Percentiles rank a stretch among this genome's conserved stretches.
Evolutionary conservation across 345 rosid genomes (phyloP).

Genomic region (Aurinia saxatilis): DNA sequence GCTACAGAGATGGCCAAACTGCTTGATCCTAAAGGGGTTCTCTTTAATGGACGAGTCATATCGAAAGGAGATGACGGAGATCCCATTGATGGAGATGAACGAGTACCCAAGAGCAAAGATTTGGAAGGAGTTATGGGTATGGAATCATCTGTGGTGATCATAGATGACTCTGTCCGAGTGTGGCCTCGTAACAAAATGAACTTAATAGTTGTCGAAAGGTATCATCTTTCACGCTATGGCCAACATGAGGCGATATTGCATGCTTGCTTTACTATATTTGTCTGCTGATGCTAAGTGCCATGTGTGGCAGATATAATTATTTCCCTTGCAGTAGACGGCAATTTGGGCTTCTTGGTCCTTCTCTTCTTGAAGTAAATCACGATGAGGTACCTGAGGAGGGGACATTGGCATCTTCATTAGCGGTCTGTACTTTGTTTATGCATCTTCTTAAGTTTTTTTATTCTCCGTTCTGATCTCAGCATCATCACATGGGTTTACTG

Average conservation of each 20-base stretch:
- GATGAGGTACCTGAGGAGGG: conserved; percentile 98
- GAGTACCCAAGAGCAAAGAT: conserved; percentile 94
- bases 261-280: neutral
- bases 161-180: conserved; percentile 94
- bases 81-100: conserved; percentile 72
- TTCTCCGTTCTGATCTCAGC: conserved; percentile 2
- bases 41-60: conserved; percentile 92
- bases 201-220: conserved; percentile 94
- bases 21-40: conserved; percentile 80
- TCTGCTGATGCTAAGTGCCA: conserved; percentile 7
- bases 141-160: conserved; percentile 93
- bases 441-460: neutral
- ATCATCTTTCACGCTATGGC: neutral
- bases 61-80: conserved; percentile 97
- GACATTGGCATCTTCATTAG: conserved; percentile 85
- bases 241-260: neutral
- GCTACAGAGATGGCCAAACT: conserved; percentile 99
- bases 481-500: conserved; percentile 14
- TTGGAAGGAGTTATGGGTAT: conserved; percentile 97
- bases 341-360: conserved; percentile 93
- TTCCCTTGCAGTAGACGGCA: conserved; percentile 97
- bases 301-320: conserved; percentile 72
- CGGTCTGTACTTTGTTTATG: conserved; percentile 46
- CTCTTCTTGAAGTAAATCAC: conserved; percentile 95
- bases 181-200: conserved; percentile 96